Base-by-base conservation (phyloP, 2,329 filamentous ascomycete genomes). In the Aspergillus aculeatinus region DNA sequence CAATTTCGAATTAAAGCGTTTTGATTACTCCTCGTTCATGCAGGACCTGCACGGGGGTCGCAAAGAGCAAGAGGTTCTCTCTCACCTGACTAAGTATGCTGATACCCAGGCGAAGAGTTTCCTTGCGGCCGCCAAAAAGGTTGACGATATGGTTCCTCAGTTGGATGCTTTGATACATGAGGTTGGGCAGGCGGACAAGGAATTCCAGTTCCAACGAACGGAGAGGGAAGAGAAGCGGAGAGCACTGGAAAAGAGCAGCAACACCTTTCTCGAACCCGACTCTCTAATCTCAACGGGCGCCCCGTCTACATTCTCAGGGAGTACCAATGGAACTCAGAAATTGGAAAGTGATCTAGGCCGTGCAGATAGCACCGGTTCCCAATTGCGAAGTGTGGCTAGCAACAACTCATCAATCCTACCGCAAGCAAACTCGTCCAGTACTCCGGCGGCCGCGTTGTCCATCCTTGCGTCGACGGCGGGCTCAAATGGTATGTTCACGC, bases 21-120 rank as follows among this genome's bases (percentile, higher is more conserved):
- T 99, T 70, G 96, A 99, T 76, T 99, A 99, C 75, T 98, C 94
- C 3, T 96, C 92, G 14, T 99, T 98, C 72, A 96, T 99, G 91
- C 94, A 98, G 71, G 95, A 99, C 79, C 83, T 99, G n/a, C 95
- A 98, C 64, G 95, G 95, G 31, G 95, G 95, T n/a, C 89, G 95
- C 63, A 99, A 98, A 74, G 95, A 99, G 70, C 95, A 98, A 72
- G 95, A 99, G 74, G 91, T 99, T 4, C 78, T 99, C 31, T 98
- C 94, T 1, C 91, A 97, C 72, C 82, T 99, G 33, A 99, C 95
- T 1, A 94, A 89, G 72, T 99, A 93, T 74, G 96, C 96, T 10
- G 92, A 96, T 73, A 87, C 89, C 3, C 95, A 99, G 72, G 91
- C 95, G 16, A 89, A 86, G 69, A 88, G 85, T 60, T 98, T 96